Conservation (phyloP, 768 basidiomycete species). For the Naganishia antarctica region DNA sequence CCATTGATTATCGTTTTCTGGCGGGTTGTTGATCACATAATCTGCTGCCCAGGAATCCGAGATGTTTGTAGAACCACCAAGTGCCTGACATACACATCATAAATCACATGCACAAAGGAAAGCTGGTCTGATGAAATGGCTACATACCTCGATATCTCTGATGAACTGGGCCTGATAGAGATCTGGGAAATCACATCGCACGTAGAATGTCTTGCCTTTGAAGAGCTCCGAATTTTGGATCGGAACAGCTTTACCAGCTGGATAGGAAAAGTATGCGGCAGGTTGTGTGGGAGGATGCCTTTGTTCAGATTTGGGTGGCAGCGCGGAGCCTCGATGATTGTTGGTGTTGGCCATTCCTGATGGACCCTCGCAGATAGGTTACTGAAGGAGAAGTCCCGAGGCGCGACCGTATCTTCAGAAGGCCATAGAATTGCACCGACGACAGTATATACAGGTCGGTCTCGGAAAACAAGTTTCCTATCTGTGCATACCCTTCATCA, state of each 20-base stretch:
- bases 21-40: slow-evolving; percentile 21
- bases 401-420: background rate
- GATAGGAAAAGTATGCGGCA: slow-evolving; percentile 4
- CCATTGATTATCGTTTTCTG: background rate
- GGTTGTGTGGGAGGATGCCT: background rate
- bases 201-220: slow-evolving; percentile 15
- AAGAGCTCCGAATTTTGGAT: slow-evolving; percentile 4
- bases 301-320: background rate
- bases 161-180: slow-evolving; percentile 10
- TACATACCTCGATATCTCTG: slow-evolving; percentile 18
- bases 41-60: slow-evolving; percentile 10
- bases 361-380: background rate
- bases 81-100: no score
- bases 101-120: no score
- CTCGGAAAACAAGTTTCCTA: no score
- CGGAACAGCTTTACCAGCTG: slow-evolving; percentile 7
- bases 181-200: slow-evolving; percentile 14
- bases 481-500: no score
- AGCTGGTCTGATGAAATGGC: no score
- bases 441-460: no score
- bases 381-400: background rate
- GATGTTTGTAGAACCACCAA: slow-evolving; percentile 7
- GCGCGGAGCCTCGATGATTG: background rate
- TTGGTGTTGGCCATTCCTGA: background rate
- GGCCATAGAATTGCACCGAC: background rate